Evolutionary conservation across 441 rosid genomes (phyloP).

Genomic region (Iberis amara): DNA sequence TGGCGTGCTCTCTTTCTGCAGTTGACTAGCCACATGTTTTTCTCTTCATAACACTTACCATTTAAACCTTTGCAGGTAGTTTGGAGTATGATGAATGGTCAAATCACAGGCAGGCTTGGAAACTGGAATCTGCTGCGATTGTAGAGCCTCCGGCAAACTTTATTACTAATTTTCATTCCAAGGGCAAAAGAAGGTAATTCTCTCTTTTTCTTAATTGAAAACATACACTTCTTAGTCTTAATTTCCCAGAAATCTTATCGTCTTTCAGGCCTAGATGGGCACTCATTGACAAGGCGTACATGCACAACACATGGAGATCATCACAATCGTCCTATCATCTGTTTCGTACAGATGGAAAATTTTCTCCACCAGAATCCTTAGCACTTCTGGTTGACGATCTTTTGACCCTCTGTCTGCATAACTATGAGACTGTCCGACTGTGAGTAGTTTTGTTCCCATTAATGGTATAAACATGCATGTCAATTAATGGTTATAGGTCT

Average conservation of each 20-base stretch:
- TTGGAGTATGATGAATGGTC: conserved; percentile 97
- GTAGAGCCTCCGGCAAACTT: conserved; percentile 95
- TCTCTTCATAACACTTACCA: conserved; percentile 19
- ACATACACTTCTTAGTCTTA: conserved; percentile 3
- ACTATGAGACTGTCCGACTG: conserved; percentile 95
- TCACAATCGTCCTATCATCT: conserved; percentile 96
- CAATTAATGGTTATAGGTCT: conserved; percentile 13
- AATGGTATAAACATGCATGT: conserved; percentile 25
- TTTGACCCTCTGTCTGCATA: conserved; percentile 76
- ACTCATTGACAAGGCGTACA: conserved; percentile 87
- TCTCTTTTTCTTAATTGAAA: conserved; percentile 11
- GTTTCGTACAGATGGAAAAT: conserved; percentile 69
- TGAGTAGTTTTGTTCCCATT: conserved; percentile 44
- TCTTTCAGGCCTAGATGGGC: conserved; percentile 96
- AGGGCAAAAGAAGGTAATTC: conserved; percentile 85
- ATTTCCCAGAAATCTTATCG: conserved; percentile 19
- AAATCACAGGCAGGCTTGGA: conserved; percentile 99
- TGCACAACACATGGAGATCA: conserved; percentile 98
- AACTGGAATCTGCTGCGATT: conserved; percentile 96
- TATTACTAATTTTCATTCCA: conserved; percentile 74
- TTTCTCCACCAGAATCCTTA: conserved; percentile 71
- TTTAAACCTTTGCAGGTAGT: conserved; percentile 54
- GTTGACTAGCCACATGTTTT: conserved; percentile 21
- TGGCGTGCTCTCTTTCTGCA: conserved; percentile 18
- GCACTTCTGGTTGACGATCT: conserved; percentile 80